phyloP scores from a whole-genome alignment of 306 rosid species.

The Cucurbita ficifolia region DNA sequence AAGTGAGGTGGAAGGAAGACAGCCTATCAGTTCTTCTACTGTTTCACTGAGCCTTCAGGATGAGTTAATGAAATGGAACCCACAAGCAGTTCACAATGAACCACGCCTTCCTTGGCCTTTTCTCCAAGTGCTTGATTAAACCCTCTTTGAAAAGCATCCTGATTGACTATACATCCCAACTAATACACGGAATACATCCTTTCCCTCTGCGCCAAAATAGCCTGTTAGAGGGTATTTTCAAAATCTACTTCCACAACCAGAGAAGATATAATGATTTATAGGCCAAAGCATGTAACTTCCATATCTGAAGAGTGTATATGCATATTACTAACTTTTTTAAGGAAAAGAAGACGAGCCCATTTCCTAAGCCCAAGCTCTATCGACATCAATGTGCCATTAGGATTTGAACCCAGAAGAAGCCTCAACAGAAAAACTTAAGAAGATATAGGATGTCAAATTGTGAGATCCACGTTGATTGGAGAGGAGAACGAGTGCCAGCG shows the following conservation, averaged over 20 bases:
- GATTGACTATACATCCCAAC: conserved; percentile 8
- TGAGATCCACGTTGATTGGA: too few relatives aligned
- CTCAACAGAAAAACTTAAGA: background rate
- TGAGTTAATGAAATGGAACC: background rate
- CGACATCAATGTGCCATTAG: background rate
- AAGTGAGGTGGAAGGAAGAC: too few relatives aligned
- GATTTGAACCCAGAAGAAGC: background rate
- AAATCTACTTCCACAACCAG: conserved; percentile 88
- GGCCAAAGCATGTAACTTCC: background rate
- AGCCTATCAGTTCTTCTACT: background rate
- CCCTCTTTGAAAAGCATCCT: conserved; percentile 78
- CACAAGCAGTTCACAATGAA: conserved; percentile 1
- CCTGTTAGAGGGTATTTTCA: conserved; percentile 69
- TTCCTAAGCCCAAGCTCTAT: background rate
- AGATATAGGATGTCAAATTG: conserved; percentile 22
- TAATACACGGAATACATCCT: conserved; percentile 9
- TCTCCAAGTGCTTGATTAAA: conserved; percentile 48
- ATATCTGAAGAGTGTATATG: background rate
- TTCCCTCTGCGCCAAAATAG: conserved; percentile 73
- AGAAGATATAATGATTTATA: background rate
- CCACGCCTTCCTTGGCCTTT: conserved; percentile 41
- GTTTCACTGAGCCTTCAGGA: background rate
- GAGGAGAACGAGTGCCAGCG: too few relatives aligned
- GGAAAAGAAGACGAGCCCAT: background rate
- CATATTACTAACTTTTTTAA: background rate